Percentiles rank a stretch among this genome's conserved stretches.
Conservation (phyloP, 2,329 filamentous ascomycete species). For the Stromatinia cepivora region DNA sequence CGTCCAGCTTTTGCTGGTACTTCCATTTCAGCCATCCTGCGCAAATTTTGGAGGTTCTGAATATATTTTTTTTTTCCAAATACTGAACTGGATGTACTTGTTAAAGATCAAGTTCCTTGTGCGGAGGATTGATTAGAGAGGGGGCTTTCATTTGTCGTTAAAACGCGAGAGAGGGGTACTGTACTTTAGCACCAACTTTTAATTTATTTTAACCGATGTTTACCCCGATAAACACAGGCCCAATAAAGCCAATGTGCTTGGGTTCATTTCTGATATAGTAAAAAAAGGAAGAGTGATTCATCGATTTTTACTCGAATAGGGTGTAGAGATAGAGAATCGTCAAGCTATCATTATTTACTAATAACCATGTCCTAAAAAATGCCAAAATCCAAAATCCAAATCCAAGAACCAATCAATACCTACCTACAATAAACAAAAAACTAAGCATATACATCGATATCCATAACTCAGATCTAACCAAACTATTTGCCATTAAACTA, state of each 20-base stretch:
- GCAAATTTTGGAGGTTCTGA: neutral
- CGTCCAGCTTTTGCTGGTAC: constrained; percentile 30
- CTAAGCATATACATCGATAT: neutral
- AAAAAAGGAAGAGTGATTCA: too few relatives aligned
- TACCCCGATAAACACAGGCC: too few relatives aligned
- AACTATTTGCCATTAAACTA: neutral
- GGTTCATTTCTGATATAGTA: too few relatives aligned
- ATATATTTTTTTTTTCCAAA: neutral
- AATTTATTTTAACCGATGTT: neutral
- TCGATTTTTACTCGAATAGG: too few relatives aligned
- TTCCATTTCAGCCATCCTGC: constrained; percentile 16
- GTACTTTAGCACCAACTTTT: neutral
- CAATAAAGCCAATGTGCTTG: too few relatives aligned
- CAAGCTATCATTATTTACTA: too few relatives aligned
- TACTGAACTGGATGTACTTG: neutral
- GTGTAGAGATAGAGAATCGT: too few relatives aligned
- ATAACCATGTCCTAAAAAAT: too few relatives aligned
- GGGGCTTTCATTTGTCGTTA: neutral
- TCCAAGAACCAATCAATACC: too few relatives aligned
- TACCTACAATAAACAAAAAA: neutral
- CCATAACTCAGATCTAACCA: neutral
- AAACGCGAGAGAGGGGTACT: neutral
- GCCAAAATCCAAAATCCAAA: neutral
- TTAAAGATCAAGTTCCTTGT: neutral
- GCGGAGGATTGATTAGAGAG: constrained; percentile 1